Evolutionary conservation across 129 eudicot species (phyloP).

Genomic region (Artemisia tridentata): DNA sequence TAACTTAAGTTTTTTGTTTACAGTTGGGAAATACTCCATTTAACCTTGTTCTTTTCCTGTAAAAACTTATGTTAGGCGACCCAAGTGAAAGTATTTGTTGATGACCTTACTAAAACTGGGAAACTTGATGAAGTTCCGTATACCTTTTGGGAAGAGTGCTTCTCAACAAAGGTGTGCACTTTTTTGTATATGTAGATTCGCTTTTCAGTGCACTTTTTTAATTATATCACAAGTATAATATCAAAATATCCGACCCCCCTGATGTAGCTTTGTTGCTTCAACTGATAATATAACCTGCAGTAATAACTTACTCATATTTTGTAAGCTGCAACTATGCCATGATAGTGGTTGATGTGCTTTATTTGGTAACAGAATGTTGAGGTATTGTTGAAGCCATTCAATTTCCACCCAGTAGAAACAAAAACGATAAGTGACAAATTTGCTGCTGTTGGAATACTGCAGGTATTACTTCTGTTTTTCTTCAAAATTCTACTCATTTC

Average conservation of each 20-base stretch:
- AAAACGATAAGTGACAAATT: conserved; percentile 82
- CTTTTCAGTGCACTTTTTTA: not conserved
- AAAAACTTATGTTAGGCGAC: conserved; percentile 48
- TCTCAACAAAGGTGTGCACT: conserved; percentile 74
- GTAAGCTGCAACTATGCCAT: conserved; percentile 9
- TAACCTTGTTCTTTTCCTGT: not conserved
- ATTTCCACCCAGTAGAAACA: conserved; percentile 50
- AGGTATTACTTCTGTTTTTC: conserved; percentile 43
- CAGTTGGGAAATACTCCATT: not conserved
- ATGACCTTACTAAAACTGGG: conserved; percentile 64
- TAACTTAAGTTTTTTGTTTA: conserved; percentile 13
- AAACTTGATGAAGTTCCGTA: conserved; percentile 61
- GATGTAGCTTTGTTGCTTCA: conserved; percentile 9
- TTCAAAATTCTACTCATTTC: not conserved
- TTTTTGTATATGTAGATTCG: conserved; percentile 7
- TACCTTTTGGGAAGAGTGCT: conserved; percentile 89
- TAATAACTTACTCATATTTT: not conserved
- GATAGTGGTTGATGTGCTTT: conserved; percentile 18
- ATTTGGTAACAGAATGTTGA: conserved; percentile 60
- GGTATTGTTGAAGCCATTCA: conserved; percentile 53
- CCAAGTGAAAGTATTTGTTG: conserved; percentile 71
- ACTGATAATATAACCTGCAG: not conserved
- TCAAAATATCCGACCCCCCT: conserved; percentile 4
- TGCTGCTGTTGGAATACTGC: conserved; percentile 97
- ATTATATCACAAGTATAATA: not conserved